phyloP scores from a whole-genome alignment of 1,284 basidiomycete species.

The Inonotus hispidus region DNA sequence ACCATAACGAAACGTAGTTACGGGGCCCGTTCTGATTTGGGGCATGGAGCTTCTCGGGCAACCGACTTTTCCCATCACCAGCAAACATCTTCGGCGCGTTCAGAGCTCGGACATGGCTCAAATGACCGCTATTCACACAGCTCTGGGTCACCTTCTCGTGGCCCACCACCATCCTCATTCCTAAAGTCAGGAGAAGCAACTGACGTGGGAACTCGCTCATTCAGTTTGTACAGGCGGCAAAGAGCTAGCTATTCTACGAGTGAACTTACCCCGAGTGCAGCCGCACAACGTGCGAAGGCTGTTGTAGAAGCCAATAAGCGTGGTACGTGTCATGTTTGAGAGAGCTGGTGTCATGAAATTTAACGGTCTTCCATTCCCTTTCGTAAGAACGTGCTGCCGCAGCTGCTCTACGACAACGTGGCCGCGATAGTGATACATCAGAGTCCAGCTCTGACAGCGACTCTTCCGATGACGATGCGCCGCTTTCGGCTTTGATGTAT shows the following conservation, averaged over 20 bases:
- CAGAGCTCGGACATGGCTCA: conserved; percentile 15
- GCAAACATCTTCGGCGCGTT: conserved; percentile 15
- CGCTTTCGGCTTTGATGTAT: conserved; percentile 35
- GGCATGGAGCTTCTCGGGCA: conserved; percentile 14
- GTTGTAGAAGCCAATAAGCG: conserved; percentile 23
- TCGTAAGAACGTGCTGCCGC: background rate
- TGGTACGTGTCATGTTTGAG: conserved; percentile 6
- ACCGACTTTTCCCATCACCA: conserved; percentile 14
- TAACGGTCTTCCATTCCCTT: conserved; percentile 19
- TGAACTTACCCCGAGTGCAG: conserved; percentile 34
- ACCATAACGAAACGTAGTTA: conserved; percentile 22
- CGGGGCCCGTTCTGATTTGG: conserved; percentile 18
- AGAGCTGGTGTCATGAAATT: background rate
- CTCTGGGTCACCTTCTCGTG: conserved; percentile 16
- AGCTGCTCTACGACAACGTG: background rate
- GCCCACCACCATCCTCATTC: conserved; percentile 21
- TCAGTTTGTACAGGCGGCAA: conserved; percentile 18
- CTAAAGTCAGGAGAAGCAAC: conserved; percentile 28
- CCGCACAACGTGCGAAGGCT: conserved; percentile 33
- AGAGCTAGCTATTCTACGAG: conserved; percentile 35
- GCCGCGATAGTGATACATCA: conserved; percentile 22
- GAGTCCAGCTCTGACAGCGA: conserved; percentile 23
- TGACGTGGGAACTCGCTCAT: conserved; percentile 19
- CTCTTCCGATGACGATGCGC: conserved; percentile 29
- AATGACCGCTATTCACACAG: conserved; percentile 20